A percentile compares a stretch with the other conserved stretches of the same genome.
These are phyloP conservation scores for Basipetospora chlamydospora DNA, from an alignment of 2,329 filamentous ascomycete genomes.

Conservation along the genomic window DNA sequence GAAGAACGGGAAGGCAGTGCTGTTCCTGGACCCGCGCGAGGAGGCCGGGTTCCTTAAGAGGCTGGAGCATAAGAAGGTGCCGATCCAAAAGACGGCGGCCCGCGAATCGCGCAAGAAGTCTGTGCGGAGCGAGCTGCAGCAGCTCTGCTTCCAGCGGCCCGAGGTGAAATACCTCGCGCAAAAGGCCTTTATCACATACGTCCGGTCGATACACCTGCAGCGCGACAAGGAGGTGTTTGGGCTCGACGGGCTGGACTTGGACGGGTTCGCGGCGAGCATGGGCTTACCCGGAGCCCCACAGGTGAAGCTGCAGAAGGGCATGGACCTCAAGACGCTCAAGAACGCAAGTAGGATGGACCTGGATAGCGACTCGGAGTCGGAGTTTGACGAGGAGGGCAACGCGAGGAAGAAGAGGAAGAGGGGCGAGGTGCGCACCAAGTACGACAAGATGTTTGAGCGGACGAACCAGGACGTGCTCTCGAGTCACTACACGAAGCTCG, in stretches of 20 bases:
- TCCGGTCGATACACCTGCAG: slow-evolving; percentile 71
- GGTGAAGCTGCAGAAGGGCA: slow-evolving; percentile 85
- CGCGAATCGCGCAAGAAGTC: slow-evolving; percentile 79
- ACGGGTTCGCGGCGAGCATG: slow-evolving; percentile 71
- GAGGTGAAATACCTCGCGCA: slow-evolving; percentile 91
- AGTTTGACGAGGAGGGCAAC: slow-evolving; percentile 34
- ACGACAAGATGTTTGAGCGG: slow-evolving; percentile 95
- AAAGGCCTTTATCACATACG: slow-evolving; percentile 88
- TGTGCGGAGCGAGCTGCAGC: slow-evolving; percentile 74
- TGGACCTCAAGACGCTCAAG: slow-evolving; percentile 75
- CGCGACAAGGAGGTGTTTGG: slow-evolving; percentile 88
- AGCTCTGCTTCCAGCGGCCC: slow-evolving; percentile 89
- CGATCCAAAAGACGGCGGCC: slow-evolving; percentile 73
- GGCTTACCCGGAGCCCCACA: slow-evolving; percentile 83
- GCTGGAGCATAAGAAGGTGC: slow-evolving; percentile 78
- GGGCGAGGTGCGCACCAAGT: slow-evolving; percentile 73
- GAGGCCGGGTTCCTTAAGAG: slow-evolving; percentile 81
- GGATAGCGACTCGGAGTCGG: slow-evolving; percentile 45
- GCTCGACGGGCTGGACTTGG: slow-evolving; percentile 66
- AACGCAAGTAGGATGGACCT: slow-evolving; percentile 62
- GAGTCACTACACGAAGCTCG: slow-evolving; percentile 82
- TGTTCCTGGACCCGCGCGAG: slow-evolving; percentile 87
- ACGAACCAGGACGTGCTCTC: slow-evolving; percentile 92
- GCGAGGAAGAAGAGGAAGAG: slow-evolving; percentile 45
- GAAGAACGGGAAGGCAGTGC: slow-evolving; percentile 68